Conservation (phyloP, 2,329 filamentous ascomycete species). For the Neofusicoccum parvum region DNA sequence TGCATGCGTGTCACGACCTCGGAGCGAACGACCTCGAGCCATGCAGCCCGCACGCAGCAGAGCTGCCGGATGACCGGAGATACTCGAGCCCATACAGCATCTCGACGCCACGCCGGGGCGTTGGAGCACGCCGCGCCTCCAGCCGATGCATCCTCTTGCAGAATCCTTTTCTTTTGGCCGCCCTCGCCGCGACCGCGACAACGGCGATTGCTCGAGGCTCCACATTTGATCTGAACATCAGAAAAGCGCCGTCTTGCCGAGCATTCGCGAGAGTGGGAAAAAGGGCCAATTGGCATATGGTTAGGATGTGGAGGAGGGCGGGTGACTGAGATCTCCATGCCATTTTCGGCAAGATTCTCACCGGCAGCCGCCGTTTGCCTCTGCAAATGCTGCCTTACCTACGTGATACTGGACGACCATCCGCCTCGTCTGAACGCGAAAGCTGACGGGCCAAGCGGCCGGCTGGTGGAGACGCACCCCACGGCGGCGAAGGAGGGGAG, state of each 20-base stretch:
- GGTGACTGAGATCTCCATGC: not conserved
- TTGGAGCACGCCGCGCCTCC: not conserved
- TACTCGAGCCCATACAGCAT: not conserved
- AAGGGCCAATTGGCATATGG: not conserved
- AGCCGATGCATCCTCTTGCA: not conserved
- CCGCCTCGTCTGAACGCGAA: not conserved
- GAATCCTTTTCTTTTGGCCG: not conserved
- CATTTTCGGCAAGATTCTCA: not conserved
- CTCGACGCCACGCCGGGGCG: not conserved
- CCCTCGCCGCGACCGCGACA: not conserved
- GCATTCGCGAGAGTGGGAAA: not conserved
- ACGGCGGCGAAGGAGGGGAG: not conserved
- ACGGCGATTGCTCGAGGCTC: not conserved
- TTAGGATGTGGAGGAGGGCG: not conserved
- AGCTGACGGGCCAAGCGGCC: not conserved
- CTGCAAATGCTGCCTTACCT: not conserved
- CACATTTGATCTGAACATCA: constrained; percentile 5
- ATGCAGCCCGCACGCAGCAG: not conserved
- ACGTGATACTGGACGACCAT: not conserved
- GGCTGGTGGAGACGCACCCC: not conserved
- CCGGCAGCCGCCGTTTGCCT: not conserved
- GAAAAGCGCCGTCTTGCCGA: constrained; percentile 11
- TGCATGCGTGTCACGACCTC: not conserved
- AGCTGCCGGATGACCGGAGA: not conserved
- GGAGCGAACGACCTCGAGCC: not conserved